phyloP scores from a whole-genome alignment of 2,329 filamentous ascomycete genomes.

The Dactylella cylindrospora region DNA sequence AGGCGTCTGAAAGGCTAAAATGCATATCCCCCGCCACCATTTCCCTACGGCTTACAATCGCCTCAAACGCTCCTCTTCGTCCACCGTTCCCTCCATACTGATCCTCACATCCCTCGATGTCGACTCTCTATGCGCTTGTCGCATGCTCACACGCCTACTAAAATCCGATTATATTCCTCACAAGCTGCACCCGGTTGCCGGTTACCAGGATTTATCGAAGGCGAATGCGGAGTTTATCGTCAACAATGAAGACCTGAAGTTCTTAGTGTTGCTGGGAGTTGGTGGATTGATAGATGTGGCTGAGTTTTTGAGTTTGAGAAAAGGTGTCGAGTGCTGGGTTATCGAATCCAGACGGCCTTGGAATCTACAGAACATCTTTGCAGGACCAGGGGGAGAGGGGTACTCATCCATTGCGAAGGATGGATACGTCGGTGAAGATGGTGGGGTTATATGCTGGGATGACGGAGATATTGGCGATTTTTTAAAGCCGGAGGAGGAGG shows the following conservation, averaged over 20 bases:
- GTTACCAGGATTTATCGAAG: constrained; percentile 83
- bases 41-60: constrained; percentile 90
- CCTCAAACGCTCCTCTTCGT: constrained; percentile 86
- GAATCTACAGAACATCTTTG: constrained; percentile 94
- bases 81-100: constrained; percentile 72
- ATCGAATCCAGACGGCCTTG: constrained; percentile 88
- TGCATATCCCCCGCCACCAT: constrained; percentile 91
- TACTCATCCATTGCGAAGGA: constrained; percentile 26
- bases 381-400: constrained; percentile 56
- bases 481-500: constrained; percentile 70
- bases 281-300: constrained; percentile 88
- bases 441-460: constrained; percentile 87
- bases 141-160: constrained; percentile 87
- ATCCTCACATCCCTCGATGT: constrained; percentile 92
- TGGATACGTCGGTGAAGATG: constrained; percentile 28
- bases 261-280: constrained; percentile 89
- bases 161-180: constrained; percentile 97
- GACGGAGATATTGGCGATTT: constrained; percentile 93
- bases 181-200: constrained; percentile 92
- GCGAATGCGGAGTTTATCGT: constrained; percentile 46
- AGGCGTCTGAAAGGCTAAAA: constrained; percentile 54
- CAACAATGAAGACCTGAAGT: constrained; percentile 48
- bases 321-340: constrained; percentile 90
- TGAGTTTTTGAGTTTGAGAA: constrained; percentile 72
- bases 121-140: constrained; percentile 91